Conservation (phyloP, 495 filamentous ascomycete species). For the Penicillium steckii region DNA sequence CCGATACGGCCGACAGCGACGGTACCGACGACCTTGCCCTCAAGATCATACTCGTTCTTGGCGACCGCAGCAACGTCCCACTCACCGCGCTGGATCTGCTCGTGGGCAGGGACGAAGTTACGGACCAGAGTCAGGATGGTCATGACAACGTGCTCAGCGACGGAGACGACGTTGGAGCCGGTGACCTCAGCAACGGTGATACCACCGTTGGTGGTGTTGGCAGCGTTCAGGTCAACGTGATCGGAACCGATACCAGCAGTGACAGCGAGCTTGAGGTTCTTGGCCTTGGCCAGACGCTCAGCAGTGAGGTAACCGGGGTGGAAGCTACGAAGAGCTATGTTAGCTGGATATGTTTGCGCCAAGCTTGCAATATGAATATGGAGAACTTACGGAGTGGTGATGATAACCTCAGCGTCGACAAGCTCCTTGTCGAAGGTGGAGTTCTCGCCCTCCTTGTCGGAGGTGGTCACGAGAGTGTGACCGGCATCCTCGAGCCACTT, state of each 20-base stretch:
- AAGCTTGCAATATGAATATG: neutral
- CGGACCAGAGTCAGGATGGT: constrained; percentile 94
- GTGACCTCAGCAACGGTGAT: constrained; percentile 97
- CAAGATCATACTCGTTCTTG: constrained; percentile 97
- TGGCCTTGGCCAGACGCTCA: constrained; percentile 94
- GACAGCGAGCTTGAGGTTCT: constrained; percentile 96
- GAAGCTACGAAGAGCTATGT: constrained; percentile 61
- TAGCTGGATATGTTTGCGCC: constrained; percentile 5
- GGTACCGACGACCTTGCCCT: constrained; percentile 96
- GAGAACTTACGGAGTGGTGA: constrained; percentile 86
- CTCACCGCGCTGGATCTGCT: constrained; percentile 82
- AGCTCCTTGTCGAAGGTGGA: constrained; percentile 94
- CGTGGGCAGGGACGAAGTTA: constrained; percentile 98
- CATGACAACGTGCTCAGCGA: constrained; percentile 96
- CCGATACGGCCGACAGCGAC: constrained; percentile 97
- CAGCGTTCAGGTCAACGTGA: constrained; percentile 94
- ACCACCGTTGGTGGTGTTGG: constrained; percentile 98
- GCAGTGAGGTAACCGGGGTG: constrained; percentile 97
- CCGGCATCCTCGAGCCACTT: constrained; percentile 96
- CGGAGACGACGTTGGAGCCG: constrained; percentile 87
- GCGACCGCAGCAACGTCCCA: constrained; percentile 96
- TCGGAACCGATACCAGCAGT: constrained; percentile 98
- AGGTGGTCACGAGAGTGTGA: constrained; percentile 94
- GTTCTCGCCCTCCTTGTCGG: constrained; percentile 93
- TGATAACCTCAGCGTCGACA: constrained; percentile 96